Percentiles rank a stretch among this genome's conserved stretches.
Conservation (phyloP, 2,329 filamentous ascomycete genomes). For the Trichoderma polysporum region DNA sequence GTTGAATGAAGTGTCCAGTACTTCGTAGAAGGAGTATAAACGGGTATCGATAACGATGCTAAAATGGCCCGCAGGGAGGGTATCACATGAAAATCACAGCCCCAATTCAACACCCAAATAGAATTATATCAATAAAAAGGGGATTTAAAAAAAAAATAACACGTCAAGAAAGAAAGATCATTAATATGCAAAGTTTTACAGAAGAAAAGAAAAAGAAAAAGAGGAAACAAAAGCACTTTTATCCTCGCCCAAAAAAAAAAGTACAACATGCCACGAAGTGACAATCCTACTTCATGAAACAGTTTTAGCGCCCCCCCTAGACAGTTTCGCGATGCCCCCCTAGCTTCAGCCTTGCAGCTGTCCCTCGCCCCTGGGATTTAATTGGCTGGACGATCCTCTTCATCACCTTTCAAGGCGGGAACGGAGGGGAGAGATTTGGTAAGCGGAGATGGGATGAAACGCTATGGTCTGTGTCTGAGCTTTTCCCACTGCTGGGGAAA, state of each 20-base stretch:
- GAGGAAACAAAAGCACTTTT: not conserved
- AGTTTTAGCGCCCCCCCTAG: slow-evolving; percentile 9
- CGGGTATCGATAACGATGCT: not conserved
- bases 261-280: not conserved
- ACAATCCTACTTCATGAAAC: not conserved
- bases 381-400: not conserved
- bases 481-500: not conserved
- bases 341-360: not conserved
- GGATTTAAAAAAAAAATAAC: not conserved
- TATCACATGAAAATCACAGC: slow-evolving; percentile 11
- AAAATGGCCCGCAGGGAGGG: slow-evolving; percentile 8
- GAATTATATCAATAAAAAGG: not conserved
- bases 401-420: not conserved
- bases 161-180: not conserved
- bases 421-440: not conserved
- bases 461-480: not conserved
- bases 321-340: not conserved
- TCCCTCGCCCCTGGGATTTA: not conserved
- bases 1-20: not conserved
- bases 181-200: not conserved
- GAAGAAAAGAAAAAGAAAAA: not conserved
- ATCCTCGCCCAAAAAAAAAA: not conserved
- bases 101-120: not conserved
- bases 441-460: slow-evolving; percentile 8
- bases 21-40: not conserved